Percentiles rank a stretch among this genome's conserved stretches.
These are phyloP conservation scores for Phialocephala sp. DNA, from an alignment of 2,329 filamentous ascomycete species.

Conservation along the genomic window DNA sequence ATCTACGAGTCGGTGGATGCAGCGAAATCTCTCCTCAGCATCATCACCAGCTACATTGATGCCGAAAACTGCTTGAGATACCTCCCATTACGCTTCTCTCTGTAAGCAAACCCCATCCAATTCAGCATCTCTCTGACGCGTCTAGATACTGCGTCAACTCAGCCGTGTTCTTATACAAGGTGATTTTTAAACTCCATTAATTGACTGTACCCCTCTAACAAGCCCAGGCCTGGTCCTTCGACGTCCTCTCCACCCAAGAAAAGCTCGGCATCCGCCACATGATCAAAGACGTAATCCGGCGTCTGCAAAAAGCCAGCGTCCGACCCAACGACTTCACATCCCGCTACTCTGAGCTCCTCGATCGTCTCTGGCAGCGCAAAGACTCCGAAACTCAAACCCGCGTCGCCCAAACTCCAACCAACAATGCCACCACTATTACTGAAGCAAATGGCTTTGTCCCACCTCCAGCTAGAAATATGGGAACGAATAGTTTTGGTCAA, in stretches of 20 bases:
- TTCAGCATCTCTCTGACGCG: not conserved
- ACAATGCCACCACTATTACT: constrained; percentile 8
- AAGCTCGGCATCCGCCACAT: constrained; percentile 61
- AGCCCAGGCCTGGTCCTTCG: constrained; percentile 58
- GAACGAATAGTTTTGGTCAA: constrained; percentile 43
- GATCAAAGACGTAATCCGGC: constrained; percentile 61
- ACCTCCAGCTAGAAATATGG: constrained; percentile 4
- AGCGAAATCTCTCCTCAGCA: constrained; percentile 64
- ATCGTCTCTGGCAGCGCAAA: constrained; percentile 57
- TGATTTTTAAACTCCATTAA: constrained; percentile 34
- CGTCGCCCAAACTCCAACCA: constrained; percentile 36
- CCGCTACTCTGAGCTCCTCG: constrained; percentile 63
- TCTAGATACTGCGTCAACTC: constrained; percentile 59
- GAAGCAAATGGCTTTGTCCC: constrained; percentile 11
- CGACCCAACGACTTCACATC: constrained; percentile 64
- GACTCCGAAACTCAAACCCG: constrained; percentile 21
- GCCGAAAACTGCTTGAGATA: constrained; percentile 62
- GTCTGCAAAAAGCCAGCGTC: constrained; percentile 61
- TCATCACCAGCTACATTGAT: constrained; percentile 63
- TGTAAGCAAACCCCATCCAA: constrained; percentile 48
- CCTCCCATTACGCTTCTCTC: constrained; percentile 65
- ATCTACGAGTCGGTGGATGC: constrained; percentile 69
- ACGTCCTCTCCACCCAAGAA: constrained; percentile 61
- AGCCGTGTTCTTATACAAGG: constrained; percentile 68
- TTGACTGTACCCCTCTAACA: constrained; percentile 8